Base-by-base conservation (phyloP, 192 early-diverging fungal species). In the Podila epicladia region DNA sequence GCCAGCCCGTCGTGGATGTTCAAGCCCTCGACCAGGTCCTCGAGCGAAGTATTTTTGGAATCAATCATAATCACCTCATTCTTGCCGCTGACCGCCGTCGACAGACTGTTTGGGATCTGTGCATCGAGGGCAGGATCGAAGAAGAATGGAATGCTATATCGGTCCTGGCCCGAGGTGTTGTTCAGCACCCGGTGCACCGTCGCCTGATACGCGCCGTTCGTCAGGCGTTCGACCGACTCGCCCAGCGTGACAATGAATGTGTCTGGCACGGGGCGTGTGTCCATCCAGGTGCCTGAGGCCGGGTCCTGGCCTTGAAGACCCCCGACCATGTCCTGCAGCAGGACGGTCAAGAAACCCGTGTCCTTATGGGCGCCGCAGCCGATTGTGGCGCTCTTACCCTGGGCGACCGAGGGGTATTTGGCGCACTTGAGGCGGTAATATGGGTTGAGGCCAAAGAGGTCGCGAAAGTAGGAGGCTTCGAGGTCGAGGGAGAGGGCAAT, bases 171-270 rank as follows among this genome's bases (percentile, higher is more conserved):
- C 0, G 84, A 69, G 0, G 76, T 82, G 22, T 87, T 87, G 53
- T 85, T 92, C 15, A 88, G 58, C 4, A 91, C 91, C 22, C 90
- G 82, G 53, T 92, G 89, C 0, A 86, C 87, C 0, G 89, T 92
- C 0, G 89, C 91, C 6, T 85, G 68, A 35, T 86, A 88, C 4
- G 79, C 63, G n/a, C 80, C 77, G 5, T 82, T 85, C 0, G 88
- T 89, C 35, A 90, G 32, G 20, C 86, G 75, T 58, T 89, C 89
- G 13, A 92, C 80, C 3, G 86, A 83, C 19, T 89, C 87, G 45
- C 91, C 91, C 66, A 91, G 88, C n/a, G 91, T 92, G 26, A 92
- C 89, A 15, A 92, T 85, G 78, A 92, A 88, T 7, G 90, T 89
- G 22, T 85, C 69, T 0, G 86, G 85, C 20, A 91, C 75, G 2